phyloP scores from a whole-genome alignment of 176 grass and related monocot species.

The Oryza coarctata region DNA sequence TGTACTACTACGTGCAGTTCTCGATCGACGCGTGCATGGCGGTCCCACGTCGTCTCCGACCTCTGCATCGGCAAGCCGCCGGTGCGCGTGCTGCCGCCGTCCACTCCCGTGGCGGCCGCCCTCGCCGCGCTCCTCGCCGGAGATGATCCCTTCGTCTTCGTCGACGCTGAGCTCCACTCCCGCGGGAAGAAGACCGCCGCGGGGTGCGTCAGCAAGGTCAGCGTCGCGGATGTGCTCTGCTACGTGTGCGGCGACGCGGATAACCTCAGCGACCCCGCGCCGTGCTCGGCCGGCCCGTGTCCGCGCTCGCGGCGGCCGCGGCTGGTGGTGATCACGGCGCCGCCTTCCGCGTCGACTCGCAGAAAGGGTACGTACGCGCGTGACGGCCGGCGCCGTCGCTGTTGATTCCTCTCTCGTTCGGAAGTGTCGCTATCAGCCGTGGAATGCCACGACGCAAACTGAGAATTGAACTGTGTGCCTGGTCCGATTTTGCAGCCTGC shows the following conservation, averaged over 20 bases:
- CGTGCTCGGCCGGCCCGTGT: constrained; percentile 48
- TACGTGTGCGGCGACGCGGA: constrained; percentile 55
- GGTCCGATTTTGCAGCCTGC: constrained; percentile 55
- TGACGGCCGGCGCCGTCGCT: not conserved
- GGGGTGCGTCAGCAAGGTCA: constrained; percentile 44
- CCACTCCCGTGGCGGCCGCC: constrained; percentile 47
- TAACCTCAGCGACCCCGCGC: constrained; percentile 38
- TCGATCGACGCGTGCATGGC: constrained; percentile 56
- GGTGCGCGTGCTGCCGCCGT: constrained; percentile 55
- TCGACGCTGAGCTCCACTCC: constrained; percentile 4
- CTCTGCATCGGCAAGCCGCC: constrained; percentile 92
- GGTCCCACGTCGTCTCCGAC: constrained; percentile 72
- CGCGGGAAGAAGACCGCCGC: constrained; percentile 16
- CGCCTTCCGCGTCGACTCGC: constrained; percentile 47
- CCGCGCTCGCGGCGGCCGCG: constrained; percentile 35
- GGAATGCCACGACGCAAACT: not conserved
- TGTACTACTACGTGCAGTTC: too few species aligned
- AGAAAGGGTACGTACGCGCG: constrained; percentile 54
- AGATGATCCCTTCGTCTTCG: constrained; percentile 48
- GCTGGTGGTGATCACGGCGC: constrained; percentile 20
- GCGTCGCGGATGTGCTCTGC: constrained; percentile 66
- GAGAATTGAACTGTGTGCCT: not conserved
- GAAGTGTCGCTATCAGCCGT: not conserved
- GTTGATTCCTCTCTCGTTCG: constrained; percentile 10
- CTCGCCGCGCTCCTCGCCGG: constrained; percentile 44